Base-by-base conservation (phyloP, 164 flowering plant species). In the Malania oleifera region DNA sequence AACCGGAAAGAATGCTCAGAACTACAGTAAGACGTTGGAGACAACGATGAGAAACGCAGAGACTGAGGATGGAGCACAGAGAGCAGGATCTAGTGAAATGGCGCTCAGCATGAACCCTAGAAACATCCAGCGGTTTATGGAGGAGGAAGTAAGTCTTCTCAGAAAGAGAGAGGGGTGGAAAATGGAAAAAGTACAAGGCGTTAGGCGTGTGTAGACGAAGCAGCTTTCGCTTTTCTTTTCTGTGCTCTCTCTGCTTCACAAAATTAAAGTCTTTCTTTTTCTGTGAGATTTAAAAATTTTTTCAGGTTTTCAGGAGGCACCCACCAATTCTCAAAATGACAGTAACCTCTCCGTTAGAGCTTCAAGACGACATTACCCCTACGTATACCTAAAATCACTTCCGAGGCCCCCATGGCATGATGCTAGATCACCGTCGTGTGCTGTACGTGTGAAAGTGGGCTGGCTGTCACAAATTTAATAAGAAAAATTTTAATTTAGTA, bases 171-270 rank as follows among this genome's bases (percentile, higher is more conserved):
- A 22, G 24, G 53, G 24, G n/a, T n/a, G n/a, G 38, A 51, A 59
- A 66, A 44, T 28, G 44, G 44, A 51, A 40, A 66, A 70, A 70
- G 56, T 61, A 38, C 51, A 41, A 53, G 55, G 54, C 52, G 56
- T 70, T 34, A 53, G 55, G 54, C 52, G 56, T 70, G 70, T 57
- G 64, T 54, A 60, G 62, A 64, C 20, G 53, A 38, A 38, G 47
- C 69, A 66, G 70, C 70, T 70, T 65, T 65, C 58, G 35, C 26
- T 39, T 4, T 44, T 44, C 20, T 46, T 35, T 43, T 47, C 25
- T 17, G 20, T 20, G 6, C 18, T 49, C 39, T 15, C 57, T 38
- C 35, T 59, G 43, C 61, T 40, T 54, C 45, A 39, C 59, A 52
- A 29, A n/a, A 63, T 17, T 27, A 25, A 28, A 31, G 20, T 37